A percentile compares a stretch with the other conserved stretches of the same genome.
These are phyloP conservation scores for Glonium stellatum DNA, from an alignment of 495 filamentous ascomycete species.

Conservation along the genomic window DNA sequence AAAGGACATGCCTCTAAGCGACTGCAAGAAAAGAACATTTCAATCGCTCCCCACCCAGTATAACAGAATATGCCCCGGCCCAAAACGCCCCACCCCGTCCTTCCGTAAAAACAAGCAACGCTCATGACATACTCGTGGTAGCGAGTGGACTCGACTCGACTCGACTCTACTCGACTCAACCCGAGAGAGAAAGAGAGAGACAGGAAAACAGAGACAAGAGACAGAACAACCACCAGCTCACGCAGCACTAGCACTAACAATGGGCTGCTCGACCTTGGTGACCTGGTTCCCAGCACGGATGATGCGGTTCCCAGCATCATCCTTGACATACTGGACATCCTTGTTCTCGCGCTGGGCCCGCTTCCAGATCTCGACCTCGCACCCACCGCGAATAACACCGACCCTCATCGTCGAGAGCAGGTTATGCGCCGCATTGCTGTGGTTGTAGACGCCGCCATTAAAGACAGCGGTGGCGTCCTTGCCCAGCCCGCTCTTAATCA, in stretches of 20 bases:
- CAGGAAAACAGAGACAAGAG: too few relatives aligned
- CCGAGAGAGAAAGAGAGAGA: too few relatives aligned
- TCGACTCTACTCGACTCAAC: too few relatives aligned
- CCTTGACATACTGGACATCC: slow-evolving; percentile 70
- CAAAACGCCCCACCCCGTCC: slow-evolving; percentile 3
- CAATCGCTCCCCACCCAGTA: neutral
- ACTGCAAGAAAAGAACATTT: neutral
- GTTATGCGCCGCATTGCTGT: slow-evolving; percentile 98
- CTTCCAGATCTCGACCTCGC: slow-evolving; percentile 99
- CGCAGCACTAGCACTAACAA: slow-evolving; percentile 66
- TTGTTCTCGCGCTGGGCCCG: slow-evolving; percentile 85
- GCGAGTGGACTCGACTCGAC: neutral
- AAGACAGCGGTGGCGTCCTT: slow-evolving; percentile 99
- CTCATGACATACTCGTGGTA: slow-evolving; percentile 12
- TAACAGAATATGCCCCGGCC: neutral
- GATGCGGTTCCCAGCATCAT: slow-evolving; percentile 73
- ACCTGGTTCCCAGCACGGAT: slow-evolving; percentile 85
- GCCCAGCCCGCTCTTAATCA: slow-evolving; percentile 87
- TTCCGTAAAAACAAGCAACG: slow-evolving; percentile 11
- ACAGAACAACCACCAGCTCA: slow-evolving; percentile 30
- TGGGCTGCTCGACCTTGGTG: slow-evolving; percentile 72
- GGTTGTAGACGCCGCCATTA: slow-evolving; percentile 97
- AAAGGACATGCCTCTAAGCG: neutral
- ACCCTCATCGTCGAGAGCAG: slow-evolving; percentile 93
- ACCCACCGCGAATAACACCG: slow-evolving; percentile 91